Evolutionary conservation across 2,329 filamentous ascomycete genomes (phyloP).

Genomic region (Exophiala sp.): DNA sequence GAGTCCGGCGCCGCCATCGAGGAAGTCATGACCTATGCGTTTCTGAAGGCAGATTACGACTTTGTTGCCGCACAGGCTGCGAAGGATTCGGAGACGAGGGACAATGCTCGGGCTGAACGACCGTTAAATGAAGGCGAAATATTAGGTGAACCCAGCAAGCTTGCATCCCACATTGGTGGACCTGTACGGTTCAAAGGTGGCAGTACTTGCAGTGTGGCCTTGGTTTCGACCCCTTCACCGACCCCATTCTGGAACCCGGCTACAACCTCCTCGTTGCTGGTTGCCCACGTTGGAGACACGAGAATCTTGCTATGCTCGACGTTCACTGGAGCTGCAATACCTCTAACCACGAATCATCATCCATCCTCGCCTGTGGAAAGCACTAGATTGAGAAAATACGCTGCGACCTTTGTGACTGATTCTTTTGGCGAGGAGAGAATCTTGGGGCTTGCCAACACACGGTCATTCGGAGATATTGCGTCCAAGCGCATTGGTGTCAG

Average conservation of each 20-base stretch:
- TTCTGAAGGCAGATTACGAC: conserved; percentile 87
- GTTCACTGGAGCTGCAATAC: conserved; percentile 68
- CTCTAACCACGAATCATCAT: conserved; percentile 86
- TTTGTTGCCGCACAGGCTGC: conserved; percentile 84
- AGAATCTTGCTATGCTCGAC: conserved; percentile 86
- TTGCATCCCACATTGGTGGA: conserved; percentile 58
- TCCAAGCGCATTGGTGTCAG: conserved; percentile 90
- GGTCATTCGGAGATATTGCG: conserved; percentile 86
- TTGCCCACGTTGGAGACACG: conserved; percentile 90
- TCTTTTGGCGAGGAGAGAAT: conserved; percentile 97
- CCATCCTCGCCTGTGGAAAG: conserved; percentile 81
- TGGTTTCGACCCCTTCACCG: conserved; percentile 87
- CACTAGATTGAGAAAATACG: conserved; percentile 75
- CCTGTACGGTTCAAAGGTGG: conserved; percentile 74
- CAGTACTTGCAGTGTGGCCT: conserved; percentile 80
- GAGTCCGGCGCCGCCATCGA: conserved; percentile 40
- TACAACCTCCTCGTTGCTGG: conserved; percentile 73
- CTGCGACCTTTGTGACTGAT: conserved; percentile 82
- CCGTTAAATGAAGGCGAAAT: conserved; percentile 83
- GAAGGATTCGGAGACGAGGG: conserved; percentile 60
- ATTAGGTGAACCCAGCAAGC: conserved; percentile 57
- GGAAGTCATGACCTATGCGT: conserved; percentile 75
- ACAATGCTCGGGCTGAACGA: conserved; percentile 63
- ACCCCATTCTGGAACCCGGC: conserved; percentile 93
- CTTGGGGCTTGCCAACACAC: conserved; percentile 84